phyloP scores from a whole-genome alignment of 2,329 filamentous ascomycete genomes.

The Aureobasidium vineae region DNA sequence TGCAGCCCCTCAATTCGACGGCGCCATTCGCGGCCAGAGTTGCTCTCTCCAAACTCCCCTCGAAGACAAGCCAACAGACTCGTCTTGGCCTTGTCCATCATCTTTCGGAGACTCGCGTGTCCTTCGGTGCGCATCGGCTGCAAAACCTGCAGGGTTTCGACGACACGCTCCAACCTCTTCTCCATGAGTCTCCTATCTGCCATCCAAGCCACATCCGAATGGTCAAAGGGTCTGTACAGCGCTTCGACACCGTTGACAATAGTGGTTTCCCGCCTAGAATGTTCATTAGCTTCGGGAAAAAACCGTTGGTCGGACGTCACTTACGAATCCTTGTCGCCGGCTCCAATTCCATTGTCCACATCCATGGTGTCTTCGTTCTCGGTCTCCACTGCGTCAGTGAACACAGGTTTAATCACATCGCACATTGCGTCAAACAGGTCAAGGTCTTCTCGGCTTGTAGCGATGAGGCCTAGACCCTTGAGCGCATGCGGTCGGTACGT shows the following conservation, averaged over 20 bases:
- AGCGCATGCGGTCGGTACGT: conserved; percentile 76
- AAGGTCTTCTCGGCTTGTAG: conserved; percentile 64
- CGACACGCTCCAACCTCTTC: conserved; percentile 11
- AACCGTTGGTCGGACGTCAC: conserved; percentile 25
- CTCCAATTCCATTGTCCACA: conserved; percentile 54
- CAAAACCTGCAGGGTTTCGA: conserved; percentile 21
- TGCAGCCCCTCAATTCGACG: conserved; percentile 6
- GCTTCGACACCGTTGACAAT: conserved; percentile 24
- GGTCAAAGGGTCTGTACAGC: conserved; percentile 20
- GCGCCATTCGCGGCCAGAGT: neutral
- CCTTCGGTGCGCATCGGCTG: conserved; percentile 6
- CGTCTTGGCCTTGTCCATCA: conserved; percentile 3
- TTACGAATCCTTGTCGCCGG: conserved; percentile 42
- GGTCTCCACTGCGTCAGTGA: conserved; percentile 56
- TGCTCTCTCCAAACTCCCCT: neutral
- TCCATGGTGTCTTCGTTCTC: conserved; percentile 65
- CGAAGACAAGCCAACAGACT: conserved; percentile 6
- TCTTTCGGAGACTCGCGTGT: conserved; percentile 14
- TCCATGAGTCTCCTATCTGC: neutral
- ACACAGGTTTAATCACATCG: conserved; percentile 60
- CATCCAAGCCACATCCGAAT: conserved; percentile 4
- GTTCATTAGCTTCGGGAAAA: neutral
- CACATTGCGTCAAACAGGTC: conserved; percentile 68
- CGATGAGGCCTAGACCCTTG: conserved; percentile 67
- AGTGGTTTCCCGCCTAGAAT: conserved; percentile 1